These are phyloP conservation scores for Fusarium chaquense DNA, from an alignment of 2,329 filamentous ascomycete species.

Conservation along the genomic window DNA sequence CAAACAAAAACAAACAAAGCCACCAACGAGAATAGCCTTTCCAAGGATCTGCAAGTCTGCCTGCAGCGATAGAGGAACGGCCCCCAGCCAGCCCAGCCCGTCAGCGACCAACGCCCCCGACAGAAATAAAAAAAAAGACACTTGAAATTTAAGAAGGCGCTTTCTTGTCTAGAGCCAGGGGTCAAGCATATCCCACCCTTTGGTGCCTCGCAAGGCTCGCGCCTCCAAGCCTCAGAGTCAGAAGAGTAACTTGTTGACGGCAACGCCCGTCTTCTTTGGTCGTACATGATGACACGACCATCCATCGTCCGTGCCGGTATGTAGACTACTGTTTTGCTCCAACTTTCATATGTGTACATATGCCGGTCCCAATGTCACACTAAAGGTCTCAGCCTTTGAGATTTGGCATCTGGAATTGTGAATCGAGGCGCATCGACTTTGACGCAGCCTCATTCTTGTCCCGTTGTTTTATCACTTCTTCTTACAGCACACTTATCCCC, in stretches of 20 bases:
- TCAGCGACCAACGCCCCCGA: slow-evolving; percentile 22
- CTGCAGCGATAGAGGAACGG: slow-evolving; percentile 19
- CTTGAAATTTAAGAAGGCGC: slow-evolving; percentile 20
- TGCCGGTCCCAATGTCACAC: slow-evolving; percentile 13
- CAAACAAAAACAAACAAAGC: slow-evolving; percentile 16
- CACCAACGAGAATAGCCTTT: slow-evolving; percentile 22
- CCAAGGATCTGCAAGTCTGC: slow-evolving; percentile 23
- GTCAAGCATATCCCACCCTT: slow-evolving; percentile 28
- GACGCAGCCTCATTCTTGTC: slow-evolving; percentile 34
- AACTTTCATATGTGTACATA: slow-evolving; percentile 7
- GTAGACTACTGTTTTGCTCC: slow-evolving; percentile 48
- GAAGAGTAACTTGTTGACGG: slow-evolving; percentile 37
- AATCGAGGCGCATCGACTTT: slow-evolving; percentile 24
- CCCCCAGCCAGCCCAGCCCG: slow-evolving; percentile 29
- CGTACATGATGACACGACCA: slow-evolving; percentile 67
- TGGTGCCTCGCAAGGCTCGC: slow-evolving; percentile 27
- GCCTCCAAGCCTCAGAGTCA: slow-evolving; percentile 34
- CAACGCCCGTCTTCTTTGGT: slow-evolving; percentile 29
- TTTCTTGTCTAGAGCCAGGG: slow-evolving; percentile 31
- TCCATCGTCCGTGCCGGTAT: slow-evolving; percentile 71
- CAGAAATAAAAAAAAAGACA: slow-evolving; percentile 16
- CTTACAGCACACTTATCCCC: slow-evolving; percentile 24
- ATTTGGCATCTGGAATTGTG: slow-evolving; percentile 8
- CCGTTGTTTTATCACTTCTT: slow-evolving; percentile 19
- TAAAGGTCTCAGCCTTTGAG: slow-evolving; percentile 18